These are phyloP conservation scores for Solanum aculeatissimum DNA, from an alignment of 305 asterid species.

Conservation along the genomic window DNA sequence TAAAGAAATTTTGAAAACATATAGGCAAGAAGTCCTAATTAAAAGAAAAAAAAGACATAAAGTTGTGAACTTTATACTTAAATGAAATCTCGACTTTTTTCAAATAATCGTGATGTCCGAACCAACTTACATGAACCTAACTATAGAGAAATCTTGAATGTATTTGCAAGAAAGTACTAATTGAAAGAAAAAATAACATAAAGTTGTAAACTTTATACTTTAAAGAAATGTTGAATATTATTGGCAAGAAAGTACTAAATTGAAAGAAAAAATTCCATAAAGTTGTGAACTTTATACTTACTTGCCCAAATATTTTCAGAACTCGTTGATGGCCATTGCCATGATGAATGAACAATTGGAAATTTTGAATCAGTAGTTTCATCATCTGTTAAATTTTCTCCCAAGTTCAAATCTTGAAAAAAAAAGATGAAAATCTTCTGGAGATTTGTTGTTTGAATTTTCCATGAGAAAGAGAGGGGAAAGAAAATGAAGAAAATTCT, in stretches of 20 bases:
- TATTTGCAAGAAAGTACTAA: background rate
- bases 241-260: too few relatives aligned
- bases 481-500: background rate
- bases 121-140: too few relatives aligned
- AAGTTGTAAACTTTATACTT: too few relatives aligned
- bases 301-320: background rate
- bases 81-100: too few relatives aligned
- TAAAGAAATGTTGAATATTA: too few relatives aligned
- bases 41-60: background rate
- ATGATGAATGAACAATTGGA: background rate
- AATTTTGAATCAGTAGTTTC: background rate
- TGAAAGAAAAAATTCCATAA: background rate
- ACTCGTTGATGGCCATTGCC: background rate
- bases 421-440: background rate
- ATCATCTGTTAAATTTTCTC: background rate
- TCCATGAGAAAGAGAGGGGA: background rate
- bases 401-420: background rate
- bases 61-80: background rate
- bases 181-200: too few relatives aligned
- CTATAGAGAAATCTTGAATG: background rate
- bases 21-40: background rate
- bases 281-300: background rate
- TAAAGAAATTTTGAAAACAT: background rate
- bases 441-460: background rate
- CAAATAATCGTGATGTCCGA: too few relatives aligned